Evolutionary conservation across 1,284 basidiomycete species (phyloP), one percentile per base, ranked within the genome.

Genomic region (Dichomitus squalens): DNA sequence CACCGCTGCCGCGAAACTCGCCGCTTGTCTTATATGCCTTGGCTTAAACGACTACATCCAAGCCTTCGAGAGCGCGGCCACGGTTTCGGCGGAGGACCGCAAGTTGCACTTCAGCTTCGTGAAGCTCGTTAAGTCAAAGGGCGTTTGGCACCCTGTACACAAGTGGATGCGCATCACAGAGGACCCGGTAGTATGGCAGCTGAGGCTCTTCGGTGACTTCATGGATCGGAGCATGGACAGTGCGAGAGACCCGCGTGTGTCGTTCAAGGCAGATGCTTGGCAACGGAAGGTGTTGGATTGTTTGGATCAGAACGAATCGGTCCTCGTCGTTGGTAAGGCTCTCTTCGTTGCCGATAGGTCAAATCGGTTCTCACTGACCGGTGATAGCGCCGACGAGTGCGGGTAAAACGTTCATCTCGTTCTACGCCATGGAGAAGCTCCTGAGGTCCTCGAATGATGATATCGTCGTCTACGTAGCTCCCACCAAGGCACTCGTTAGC

Each of bases 341-440:
- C n/a, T n/a, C 14, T 27, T 40, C 25, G 25, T 36, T 8, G 7
- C 9, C 8, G 27, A n/a, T 29, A 8, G 23, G 16, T n/a, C 9
- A 12, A 7, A 12, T 9, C 3, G n/a, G 7, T 7, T 6, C 41
- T 29, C 16, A 44, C 25, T 11, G 7, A 6, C 2, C 8, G 27
- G 16, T n/a, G n/a, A n/a, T 18, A 86, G 86, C 86, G 1, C 85
- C 86, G 0, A 87, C 84, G 0, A 86, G 84, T 71, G 85, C 86
- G 0, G 86, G 87, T 33, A 90, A 90, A 69, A 90, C 88, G 0
- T 90, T 90, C 67, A 88, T 90, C 41, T 87, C 86, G 4, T 90
- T 79, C 68, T 88, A 89, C 60, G 87, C 87, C 0, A 90, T 90
- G 87, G 87, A 89, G 69, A 80, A 81, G 58, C 73, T 87, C 12